A percentile compares a stretch with the other conserved stretches of the same genome.
Conservation (phyloP, 768 basidiomycete genomes). For the Mycena alexandri region DNA sequence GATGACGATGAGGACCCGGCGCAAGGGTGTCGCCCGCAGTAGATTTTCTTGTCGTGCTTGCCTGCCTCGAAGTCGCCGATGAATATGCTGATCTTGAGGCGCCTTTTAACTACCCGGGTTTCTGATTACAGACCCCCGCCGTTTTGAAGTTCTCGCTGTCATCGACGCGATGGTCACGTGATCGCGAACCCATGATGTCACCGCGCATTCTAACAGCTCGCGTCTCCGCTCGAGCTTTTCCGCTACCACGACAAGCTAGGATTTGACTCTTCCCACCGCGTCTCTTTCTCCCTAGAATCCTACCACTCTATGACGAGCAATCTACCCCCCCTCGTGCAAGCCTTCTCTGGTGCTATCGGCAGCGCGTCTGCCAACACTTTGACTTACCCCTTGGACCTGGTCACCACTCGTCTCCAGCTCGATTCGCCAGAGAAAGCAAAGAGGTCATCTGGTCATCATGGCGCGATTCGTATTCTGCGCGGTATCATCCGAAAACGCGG, state of each 20-base stretch:
- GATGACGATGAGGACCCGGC: not conserved
- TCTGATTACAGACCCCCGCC: no score
- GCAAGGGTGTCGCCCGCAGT: constrained; percentile 3
- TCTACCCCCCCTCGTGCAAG: constrained; percentile 71
- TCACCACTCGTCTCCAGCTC: constrained; percentile 64
- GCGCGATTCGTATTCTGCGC: constrained; percentile 54
- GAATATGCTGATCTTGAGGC: no score
- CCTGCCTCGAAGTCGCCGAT: no score
- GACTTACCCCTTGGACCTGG: constrained; percentile 71
- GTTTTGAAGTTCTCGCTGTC: no score
- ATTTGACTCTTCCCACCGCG: not conserved
- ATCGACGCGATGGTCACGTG: constrained; percentile 7
- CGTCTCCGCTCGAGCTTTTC: no score
- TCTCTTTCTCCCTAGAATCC: constrained; percentile 5
- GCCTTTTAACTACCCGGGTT: no score
- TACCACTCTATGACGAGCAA: constrained; percentile 70
- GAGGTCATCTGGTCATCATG: constrained; percentile 41
- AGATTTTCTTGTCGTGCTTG: no score
- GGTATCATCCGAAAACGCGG: constrained; percentile 57
- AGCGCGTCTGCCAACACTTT: constrained; percentile 66
- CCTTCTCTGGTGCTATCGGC: constrained; percentile 68
- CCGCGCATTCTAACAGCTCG: not conserved
- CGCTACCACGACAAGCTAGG: no score
- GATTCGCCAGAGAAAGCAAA: constrained; percentile 44
- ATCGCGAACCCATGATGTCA: constrained; percentile 27